Evolutionary conservation across 345 rosid genomes (phyloP).

Genomic region (Excoecaria agallocha): DNA sequence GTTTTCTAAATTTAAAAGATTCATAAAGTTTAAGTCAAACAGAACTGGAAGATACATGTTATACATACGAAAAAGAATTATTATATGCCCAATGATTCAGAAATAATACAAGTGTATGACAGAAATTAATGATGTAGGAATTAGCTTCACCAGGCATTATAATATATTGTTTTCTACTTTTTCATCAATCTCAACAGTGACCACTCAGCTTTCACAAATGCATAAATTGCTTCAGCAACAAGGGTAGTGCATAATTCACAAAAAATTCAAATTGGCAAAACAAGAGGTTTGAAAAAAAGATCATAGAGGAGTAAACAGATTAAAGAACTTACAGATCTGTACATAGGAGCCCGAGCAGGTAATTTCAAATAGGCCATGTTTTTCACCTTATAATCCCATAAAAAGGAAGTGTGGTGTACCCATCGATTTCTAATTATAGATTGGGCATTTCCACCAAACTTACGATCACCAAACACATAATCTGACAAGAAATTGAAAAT

Average conservation of each 20-base stretch:
- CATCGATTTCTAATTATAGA: constrained; percentile 69
- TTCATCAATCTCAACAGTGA: not conserved
- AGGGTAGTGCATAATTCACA: not conserved
- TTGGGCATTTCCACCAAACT: constrained; percentile 91
- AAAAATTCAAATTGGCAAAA: constrained; percentile 3
- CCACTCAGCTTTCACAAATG: not conserved
- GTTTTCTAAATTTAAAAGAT: not conserved
- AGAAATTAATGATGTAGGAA: no score
- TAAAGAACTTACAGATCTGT: constrained; percentile 48
- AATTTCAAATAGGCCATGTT: constrained; percentile 80
- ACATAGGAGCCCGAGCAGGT: constrained; percentile 62
- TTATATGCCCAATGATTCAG: not conserved
- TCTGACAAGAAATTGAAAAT: constrained; percentile 38
- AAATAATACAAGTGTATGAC: not conserved
- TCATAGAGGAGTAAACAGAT: not conserved
- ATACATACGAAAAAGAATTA: not conserved
- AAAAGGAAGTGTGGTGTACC: constrained; percentile 86
- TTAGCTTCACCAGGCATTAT: no score
- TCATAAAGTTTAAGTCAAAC: not conserved
- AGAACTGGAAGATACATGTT: not conserved
- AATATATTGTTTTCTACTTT: not conserved
- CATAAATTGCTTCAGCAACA: not conserved
- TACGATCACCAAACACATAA: constrained; percentile 73
- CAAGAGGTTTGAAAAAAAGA: not conserved
- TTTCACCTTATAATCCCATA: constrained; percentile 65